Base-by-base conservation (phyloP, 2,329 filamentous ascomycete species). In the Ilyonectria sp. region DNA sequence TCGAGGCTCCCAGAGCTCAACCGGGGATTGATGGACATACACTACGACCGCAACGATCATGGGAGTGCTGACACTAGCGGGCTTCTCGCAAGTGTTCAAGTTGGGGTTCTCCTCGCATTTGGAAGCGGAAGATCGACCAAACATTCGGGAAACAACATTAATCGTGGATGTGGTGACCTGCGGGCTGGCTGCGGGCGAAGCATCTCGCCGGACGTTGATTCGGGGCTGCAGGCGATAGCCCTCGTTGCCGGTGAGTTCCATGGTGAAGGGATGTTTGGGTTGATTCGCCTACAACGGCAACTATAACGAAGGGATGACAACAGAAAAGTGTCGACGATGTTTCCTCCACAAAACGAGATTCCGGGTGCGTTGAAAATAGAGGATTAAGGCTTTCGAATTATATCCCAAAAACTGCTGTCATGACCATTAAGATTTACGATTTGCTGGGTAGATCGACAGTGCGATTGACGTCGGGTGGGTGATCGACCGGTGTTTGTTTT, bases 21-120 rank as follows among this genome's bases (percentile, higher is more conserved):
- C 40, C 40, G 58, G 29, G 21, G 44, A 9, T 52, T 56, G 53
- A 26, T 26, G 11, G 56, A 89, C 92, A 84, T 89, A 94, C 92
- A 88, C 86, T 69, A 93, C 86, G 76, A 91, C 91, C 4, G 95
- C 82, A 46, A 88, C 86, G 70, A 96, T 92, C 7, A 91, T 88
- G 49, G 94, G 73, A 57, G 88, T 87, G 47, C 82, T 85, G 46
- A 82, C 80, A 64, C 85, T 86, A 37, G 85, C 82, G 0, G 90
- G 86, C 77, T 91, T 92, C 73, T 92, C 88, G 76, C 90, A 92
- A 4, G 83, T 81, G 64, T 85, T 82, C 26, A 72, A 74, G 23
- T 65, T 57, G 1, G 64, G 49, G 3, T 68, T 66, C 8, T 63
- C 63, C 47, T 71, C 63, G 67, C 76, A 78, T 15, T 69, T 64